These are phyloP conservation scores for Colletotrichum sp. DNA, from an alignment of 2,329 filamentous ascomycete species.

Conservation along the genomic window DNA sequence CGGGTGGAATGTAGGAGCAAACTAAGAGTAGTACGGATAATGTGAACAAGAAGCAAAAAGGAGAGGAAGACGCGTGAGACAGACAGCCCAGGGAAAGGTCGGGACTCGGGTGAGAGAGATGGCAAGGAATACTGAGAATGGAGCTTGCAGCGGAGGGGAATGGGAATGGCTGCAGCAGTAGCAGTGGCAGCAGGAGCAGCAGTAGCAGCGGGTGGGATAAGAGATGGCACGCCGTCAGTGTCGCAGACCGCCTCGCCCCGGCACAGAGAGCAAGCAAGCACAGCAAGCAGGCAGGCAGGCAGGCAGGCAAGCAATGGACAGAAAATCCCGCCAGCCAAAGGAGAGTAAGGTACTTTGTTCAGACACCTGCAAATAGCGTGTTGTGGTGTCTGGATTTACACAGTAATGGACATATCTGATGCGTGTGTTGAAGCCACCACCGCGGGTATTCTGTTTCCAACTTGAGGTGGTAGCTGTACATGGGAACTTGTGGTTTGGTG, in stretches of 20 bases:
- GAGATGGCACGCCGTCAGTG: background rate
- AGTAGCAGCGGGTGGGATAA: background rate
- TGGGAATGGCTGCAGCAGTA: background rate
- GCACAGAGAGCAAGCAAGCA: background rate
- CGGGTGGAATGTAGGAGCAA: conserved; percentile 18
- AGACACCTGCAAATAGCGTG: background rate
- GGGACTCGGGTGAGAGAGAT: background rate
- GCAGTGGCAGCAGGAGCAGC: background rate
- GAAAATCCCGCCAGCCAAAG: background rate
- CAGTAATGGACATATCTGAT: background rate
- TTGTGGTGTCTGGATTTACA: background rate
- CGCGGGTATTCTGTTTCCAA: background rate
- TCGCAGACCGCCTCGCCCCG: background rate
- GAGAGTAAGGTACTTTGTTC: background rate
- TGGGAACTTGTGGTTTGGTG: background rate
- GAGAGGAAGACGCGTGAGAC: background rate
- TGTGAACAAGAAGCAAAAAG: background rate
- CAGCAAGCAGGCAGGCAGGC: background rate
- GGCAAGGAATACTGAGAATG: background rate
- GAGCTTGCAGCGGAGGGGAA: background rate
- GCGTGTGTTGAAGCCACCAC: background rate
- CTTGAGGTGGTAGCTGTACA: background rate
- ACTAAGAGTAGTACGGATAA: background rate
- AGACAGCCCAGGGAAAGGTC: background rate
- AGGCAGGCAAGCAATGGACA: background rate